A percentile compares a stretch with the other conserved stretches of the same genome.
phyloP scores from a whole-genome alignment of 768 basidiomycete species.

The Boletellus ananas region DNA sequence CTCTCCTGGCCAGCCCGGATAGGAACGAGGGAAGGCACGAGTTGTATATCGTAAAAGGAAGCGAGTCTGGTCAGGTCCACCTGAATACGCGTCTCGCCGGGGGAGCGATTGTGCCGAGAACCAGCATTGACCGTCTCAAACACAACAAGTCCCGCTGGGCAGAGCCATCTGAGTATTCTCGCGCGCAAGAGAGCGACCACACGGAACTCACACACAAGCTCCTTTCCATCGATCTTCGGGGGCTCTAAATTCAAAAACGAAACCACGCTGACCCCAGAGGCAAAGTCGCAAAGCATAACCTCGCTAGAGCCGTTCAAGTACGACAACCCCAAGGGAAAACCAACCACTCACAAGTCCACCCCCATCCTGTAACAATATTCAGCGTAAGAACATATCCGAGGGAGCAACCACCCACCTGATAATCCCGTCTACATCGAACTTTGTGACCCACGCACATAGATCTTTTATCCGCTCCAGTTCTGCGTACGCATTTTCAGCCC shows the following conservation, averaged over 20 bases:
- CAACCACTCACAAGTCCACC: slow-evolving; percentile 41
- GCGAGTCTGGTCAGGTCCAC: slow-evolving; percentile 6
- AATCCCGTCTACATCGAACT: slow-evolving; percentile 31
- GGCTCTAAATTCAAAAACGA: slow-evolving; percentile 36
- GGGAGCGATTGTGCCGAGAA: slow-evolving; percentile 18
- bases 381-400: neutral
- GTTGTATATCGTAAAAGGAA: slow-evolving; percentile 7
- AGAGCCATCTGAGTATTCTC: neutral
- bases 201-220: neutral
- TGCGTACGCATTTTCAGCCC: no score
- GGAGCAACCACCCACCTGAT: slow-evolving; percentile 17
- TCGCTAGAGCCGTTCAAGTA: slow-evolving; percentile 31
- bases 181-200: neutral
- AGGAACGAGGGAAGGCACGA: slow-evolving; percentile 9
- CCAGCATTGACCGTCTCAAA: slow-evolving; percentile 16
- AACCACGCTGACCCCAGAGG: slow-evolving; percentile 35
- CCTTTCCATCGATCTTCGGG: neutral
- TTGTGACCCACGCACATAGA: slow-evolving; percentile 32
- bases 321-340: neutral
- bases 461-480: slow-evolving; percentile 24
- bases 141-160: neutral
- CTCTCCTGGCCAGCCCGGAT: slow-evolving; percentile 10
- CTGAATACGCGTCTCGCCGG: slow-evolving; percentile 21
- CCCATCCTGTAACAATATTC: slow-evolving; percentile 39
- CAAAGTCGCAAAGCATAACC: slow-evolving; percentile 48